These are phyloP conservation scores for Ceratobasidium sp. DNA, from an alignment of 1,284 basidiomycete species.

Conservation along the genomic window DNA sequence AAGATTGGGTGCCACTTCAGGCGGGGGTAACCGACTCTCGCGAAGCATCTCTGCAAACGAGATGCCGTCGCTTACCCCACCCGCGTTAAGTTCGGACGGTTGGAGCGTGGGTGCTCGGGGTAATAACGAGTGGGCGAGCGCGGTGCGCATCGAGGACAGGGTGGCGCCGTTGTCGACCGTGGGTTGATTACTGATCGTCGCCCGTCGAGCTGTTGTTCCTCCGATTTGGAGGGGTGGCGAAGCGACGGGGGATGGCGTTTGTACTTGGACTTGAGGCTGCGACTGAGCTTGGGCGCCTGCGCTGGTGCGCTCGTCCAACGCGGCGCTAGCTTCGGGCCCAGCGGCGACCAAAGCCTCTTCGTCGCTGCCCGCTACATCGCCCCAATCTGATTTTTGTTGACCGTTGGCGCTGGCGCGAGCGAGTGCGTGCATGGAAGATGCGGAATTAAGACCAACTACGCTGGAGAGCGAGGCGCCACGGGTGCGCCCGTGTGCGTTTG, in stretches of 20 bases:
- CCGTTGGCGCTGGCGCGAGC: slow-evolving; percentile 7
- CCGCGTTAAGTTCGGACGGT: slow-evolving; percentile 62
- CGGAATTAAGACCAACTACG: slow-evolving; percentile 62
- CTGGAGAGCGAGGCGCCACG: slow-evolving; percentile 72
- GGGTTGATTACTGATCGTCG: slow-evolving; percentile 25
- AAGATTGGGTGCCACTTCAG: slow-evolving; percentile 63
- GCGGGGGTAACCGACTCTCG: slow-evolving; percentile 83
- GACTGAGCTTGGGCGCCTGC: slow-evolving; percentile 56
- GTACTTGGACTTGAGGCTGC: background rate
- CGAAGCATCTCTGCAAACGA: slow-evolving; percentile 78
- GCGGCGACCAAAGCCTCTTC: slow-evolving; percentile 87
- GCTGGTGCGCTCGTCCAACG: slow-evolving; percentile 84
- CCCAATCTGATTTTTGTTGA: slow-evolving; percentile 49
- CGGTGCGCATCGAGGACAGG: slow-evolving; percentile 44
- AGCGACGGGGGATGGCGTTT: slow-evolving; percentile 53
- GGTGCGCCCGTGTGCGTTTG: slow-evolving; percentile 61
- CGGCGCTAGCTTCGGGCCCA: slow-evolving; percentile 80
- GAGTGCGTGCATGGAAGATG: slow-evolving; percentile 49
- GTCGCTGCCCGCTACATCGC: slow-evolving; percentile 68
- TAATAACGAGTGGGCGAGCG: slow-evolving; percentile 36
- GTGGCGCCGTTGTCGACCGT: slow-evolving; percentile 49
- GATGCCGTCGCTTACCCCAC: slow-evolving; percentile 66
- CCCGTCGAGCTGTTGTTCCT: slow-evolving; percentile 35
- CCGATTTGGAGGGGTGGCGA: slow-evolving; percentile 42
- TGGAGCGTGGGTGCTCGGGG: slow-evolving; percentile 56